phyloP scores from a whole-genome alignment of 2,329 filamentous ascomycete genomes.

The Ophiostoma himal-ulmi region DNA sequence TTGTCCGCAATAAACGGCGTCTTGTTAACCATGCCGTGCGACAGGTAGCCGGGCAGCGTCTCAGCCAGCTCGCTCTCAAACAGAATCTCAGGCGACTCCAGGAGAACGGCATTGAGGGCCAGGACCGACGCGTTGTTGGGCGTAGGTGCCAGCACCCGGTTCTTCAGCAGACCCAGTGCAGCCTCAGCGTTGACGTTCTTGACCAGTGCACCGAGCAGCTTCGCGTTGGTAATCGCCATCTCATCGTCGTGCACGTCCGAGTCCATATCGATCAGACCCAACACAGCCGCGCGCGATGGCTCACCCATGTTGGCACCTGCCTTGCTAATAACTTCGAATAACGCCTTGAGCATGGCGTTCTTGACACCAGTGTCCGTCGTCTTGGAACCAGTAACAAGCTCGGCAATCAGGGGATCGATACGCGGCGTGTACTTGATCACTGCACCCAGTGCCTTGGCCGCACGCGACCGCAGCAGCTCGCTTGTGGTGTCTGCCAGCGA shows the following conservation, averaged over 20 bases:
- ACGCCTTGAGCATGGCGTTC: constrained; percentile 92
- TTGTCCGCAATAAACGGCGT: constrained; percentile 75
- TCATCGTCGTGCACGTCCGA: constrained; percentile 65
- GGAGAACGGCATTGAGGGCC: constrained; percentile 79
- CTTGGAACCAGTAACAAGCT: constrained; percentile 92
- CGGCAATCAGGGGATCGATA: constrained; percentile 86
- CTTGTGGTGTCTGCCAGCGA: constrained; percentile 89
- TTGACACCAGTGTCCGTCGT: constrained; percentile 80
- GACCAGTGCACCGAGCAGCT: constrained; percentile 80
- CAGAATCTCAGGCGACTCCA: constrained; percentile 69
- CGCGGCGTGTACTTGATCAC: constrained; percentile 92
- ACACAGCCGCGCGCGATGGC: constrained; percentile 74
- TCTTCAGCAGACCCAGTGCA: constrained; percentile 55
- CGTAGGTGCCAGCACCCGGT: constrained; percentile 70
- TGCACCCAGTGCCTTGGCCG: constrained; percentile 89
- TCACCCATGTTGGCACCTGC: constrained; percentile 94
- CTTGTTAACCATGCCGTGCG: constrained; percentile 70
- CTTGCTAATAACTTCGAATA: constrained; percentile 95
- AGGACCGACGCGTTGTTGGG: constrained; percentile 75
- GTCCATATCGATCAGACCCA: constrained; percentile 83
- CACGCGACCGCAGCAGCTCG: constrained; percentile 77
- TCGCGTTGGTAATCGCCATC: constrained; percentile 86
- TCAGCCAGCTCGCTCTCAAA: constrained; percentile 60
- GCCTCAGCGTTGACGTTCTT: constrained; percentile 74
- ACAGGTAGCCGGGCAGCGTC: constrained; percentile 70